Base-by-base conservation (phyloP, 495 filamentous ascomycete genomes). In the Niebla homalea region DNA sequence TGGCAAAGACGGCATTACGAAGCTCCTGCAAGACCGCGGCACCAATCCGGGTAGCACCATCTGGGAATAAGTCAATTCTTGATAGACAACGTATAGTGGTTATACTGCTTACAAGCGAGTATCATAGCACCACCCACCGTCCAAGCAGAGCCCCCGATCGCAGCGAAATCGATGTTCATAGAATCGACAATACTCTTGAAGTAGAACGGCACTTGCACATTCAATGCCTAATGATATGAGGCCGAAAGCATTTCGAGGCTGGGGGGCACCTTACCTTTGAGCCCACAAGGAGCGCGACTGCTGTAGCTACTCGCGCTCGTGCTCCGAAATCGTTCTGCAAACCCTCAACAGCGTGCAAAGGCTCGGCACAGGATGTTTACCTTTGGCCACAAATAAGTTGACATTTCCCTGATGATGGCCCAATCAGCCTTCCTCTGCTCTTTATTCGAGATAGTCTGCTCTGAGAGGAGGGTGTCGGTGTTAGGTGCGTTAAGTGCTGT, bases 391-490 rank as follows among this genome's bases (percentile, higher is more conserved):
- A 98, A 67, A 64, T 98, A 98, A 49, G 77, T 81, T 39, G 84
- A 79, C 89, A 98, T 96, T 64, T 97, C 88, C 67, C 87, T 93
- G 71, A 98, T 90, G 42, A 98, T 98, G 6, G 87, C 88, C 92
- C 93, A 97, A 55, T 98, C 92, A 5, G 89, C 93, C 66, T 88
- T 93, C 42, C 92, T 77, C 67, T 97, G 92, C 64, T 94, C 89
- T 57, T 88, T 85, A 10, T 76, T 84, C 3, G 75, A 71, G 26
- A 75, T 60, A 4, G 64, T 68, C 45, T 73, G 60, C 61, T 82
- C 79, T 23, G 68, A 68, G 35, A 83, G 69, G 36, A 84, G 61
- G 46, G 72, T 62, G 48, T 74, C 76, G 52, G 70, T 71, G n/a
- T 61, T 63, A 29, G 64, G 50, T 16, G 43, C 25, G 12, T 1